Conservation (phyloP, 108 stramenopile species). For the Cyclotella choctawhatcheeana region DNA sequence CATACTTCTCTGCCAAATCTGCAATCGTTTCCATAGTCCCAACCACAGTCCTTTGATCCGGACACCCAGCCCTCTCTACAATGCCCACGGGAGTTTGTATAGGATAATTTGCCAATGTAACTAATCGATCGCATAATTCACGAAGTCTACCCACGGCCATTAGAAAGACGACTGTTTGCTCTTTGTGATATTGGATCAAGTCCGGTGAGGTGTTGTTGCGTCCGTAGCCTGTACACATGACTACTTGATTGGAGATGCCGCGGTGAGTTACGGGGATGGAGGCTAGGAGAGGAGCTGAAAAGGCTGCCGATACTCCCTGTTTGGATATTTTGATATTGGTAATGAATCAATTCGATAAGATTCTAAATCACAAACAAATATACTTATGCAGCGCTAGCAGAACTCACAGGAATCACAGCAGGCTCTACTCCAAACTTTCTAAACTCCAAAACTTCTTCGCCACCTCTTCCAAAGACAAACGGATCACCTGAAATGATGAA, state of each 20-base stretch:
- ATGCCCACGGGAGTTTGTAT: constrained; percentile 80
- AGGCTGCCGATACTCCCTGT: constrained; percentile 93
- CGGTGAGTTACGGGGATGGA: constrained; percentile 97
- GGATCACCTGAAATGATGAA: constrained; percentile 82
- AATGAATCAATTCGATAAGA: too few species aligned
- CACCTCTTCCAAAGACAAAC: constrained; percentile 97
- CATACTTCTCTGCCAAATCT: constrained; percentile 72
- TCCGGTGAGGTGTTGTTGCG: constrained; percentile 82
- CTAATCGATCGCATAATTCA: constrained; percentile 61
- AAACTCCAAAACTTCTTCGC: constrained; percentile 95
- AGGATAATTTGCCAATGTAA: constrained; percentile 73
- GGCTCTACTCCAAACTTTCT: constrained; percentile 86
- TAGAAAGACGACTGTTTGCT: constrained; percentile 90
- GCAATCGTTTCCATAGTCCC: constrained; percentile 83
- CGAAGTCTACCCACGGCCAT: constrained; percentile 89
- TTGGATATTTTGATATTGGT: neutral
- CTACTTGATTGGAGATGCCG: constrained; percentile 93
- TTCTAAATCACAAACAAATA: too few species aligned
- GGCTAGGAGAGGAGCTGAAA: constrained; percentile 94
- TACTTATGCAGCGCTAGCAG: too few species aligned
- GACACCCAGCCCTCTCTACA: constrained; percentile 85
- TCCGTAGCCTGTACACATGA: constrained; percentile 94
- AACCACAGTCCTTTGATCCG: constrained; percentile 81
- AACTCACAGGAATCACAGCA: constrained; percentile 76
- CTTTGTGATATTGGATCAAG: constrained; percentile 82